Base-by-base conservation (phyloP, 2,329 filamentous ascomycete genomes). In the Didymosphaeria variabile region DNA sequence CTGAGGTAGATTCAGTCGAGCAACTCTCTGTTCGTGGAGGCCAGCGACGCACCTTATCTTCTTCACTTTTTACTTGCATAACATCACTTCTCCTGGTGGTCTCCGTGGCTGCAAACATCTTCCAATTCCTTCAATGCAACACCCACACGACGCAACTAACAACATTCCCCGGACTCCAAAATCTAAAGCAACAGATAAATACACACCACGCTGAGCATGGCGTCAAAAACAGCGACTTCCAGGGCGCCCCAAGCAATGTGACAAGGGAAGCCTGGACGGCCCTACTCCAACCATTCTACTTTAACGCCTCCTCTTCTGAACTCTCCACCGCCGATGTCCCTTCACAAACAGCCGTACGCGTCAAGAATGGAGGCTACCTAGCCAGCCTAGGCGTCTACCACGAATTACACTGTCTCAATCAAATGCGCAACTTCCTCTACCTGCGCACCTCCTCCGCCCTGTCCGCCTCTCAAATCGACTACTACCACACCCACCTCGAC, bases 321-420 rank as follows among this genome's bases (percentile, higher is more conserved):
- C 36, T 59, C 12, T 12, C 26, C 15, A 4, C 9, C 19, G 44
- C 54, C 3, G 34, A 15, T 10, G 54, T 36, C 9, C 17, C 44
- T 13, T 15, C n/a, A 5, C 8, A 32, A 15, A 17, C 31, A 12
- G 52, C 57, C 8, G 57, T 62, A 5, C 32, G 36, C 36, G 47
- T 57, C 19, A 29, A 32, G 5, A 21, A 44, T 7, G 53, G 51
- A 19, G 60, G 57, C n/a, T 62, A 57, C 45, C 13, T 62, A 1
- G 57, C 52, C 21, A 49, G 29, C 31, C 47, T 60, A 21, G 57
- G 57, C 12, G 60, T 62, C 5, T 62, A 62, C 36, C 60, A 62
- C 29, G 57, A 62, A 13, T 29, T 62, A 5, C 60, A 62, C 45
- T 62, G 60, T 32, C 26, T 62, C 10, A 38, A 46, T 13, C 54